phyloP scores from a whole-genome alignment of 306 rosid species.

The Benincasa hispida region DNA sequence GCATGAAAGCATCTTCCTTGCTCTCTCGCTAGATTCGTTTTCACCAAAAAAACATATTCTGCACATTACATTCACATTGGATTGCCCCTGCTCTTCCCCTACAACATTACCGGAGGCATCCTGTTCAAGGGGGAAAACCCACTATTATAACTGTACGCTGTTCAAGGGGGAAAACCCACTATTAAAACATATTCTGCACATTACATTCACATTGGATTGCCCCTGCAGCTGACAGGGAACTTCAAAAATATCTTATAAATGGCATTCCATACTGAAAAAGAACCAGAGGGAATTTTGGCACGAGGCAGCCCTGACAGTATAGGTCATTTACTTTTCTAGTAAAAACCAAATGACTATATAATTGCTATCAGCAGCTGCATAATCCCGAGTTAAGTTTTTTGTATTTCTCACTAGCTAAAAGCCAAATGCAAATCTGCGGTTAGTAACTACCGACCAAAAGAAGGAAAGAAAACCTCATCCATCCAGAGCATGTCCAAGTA shows the following conservation, averaged over 20 bases:
- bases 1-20: constrained; percentile 87
- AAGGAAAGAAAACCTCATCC: not conserved
- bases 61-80: constrained; percentile 71
- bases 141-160: not conserved
- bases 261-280: not conserved
- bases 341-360: not conserved
- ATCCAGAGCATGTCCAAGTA: not conserved
- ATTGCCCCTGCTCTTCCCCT: constrained; percentile 65
- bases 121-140: constrained; percentile 22
- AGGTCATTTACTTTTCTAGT: not conserved
- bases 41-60: constrained; percentile 87
- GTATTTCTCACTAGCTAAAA: not conserved
- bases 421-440: not conserved
- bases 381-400: not conserved
- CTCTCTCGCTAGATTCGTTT: constrained; percentile 76
- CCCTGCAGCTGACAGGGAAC: constrained; percentile 21
- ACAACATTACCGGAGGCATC: constrained; percentile 36
- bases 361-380: not conserved
- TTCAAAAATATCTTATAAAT: not conserved
- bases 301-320: not conserved
- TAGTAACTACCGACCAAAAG: not conserved
- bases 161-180: too few species aligned
- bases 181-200: constrained; percentile 86
- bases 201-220: constrained; percentile 52
- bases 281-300: not conserved